These are phyloP conservation scores for Ogataea neopini DNA, from an alignment of 805 yeast species.

Conservation along the genomic window DNA sequence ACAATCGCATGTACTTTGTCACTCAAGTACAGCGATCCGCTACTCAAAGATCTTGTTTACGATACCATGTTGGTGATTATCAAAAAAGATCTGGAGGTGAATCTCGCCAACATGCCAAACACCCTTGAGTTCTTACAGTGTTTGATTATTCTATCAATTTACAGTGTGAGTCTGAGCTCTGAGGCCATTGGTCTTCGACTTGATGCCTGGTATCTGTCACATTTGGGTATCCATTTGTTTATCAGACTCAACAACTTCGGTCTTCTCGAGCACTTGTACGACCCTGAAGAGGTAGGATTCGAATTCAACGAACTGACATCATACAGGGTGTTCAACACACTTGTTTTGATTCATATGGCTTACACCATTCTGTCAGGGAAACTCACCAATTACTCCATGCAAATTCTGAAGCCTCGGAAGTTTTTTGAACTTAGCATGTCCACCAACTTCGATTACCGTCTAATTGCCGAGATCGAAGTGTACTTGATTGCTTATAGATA, in stretches of 20 bases:
- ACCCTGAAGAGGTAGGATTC: conserved; percentile 19
- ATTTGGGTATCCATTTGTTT: conserved; percentile 64
- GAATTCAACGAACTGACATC: conserved; percentile 52
- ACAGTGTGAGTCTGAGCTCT: conserved; percentile 61
- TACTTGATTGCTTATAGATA: conserved; percentile 59
- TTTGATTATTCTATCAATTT: conserved; percentile 62
- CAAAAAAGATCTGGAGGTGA: conserved; percentile 47
- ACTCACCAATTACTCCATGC: conserved; percentile 33
- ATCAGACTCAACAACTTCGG: conserved; percentile 53
- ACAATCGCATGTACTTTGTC: conserved; percentile 67
- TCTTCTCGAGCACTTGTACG: conserved; percentile 31
- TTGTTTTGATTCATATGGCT: conserved; percentile 66
- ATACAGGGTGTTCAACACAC: conserved; percentile 70
- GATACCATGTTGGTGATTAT: conserved; percentile 46
- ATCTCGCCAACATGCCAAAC: conserved; percentile 45
- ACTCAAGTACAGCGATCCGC: conserved; percentile 48
- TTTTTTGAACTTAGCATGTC: conserved; percentile 54
- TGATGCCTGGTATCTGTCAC: conserved; percentile 73
- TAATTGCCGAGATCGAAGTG: conserved; percentile 72
- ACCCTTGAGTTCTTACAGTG: conserved; percentile 66
- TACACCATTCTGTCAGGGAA: conserved; percentile 63
- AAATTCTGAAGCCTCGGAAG: conserved; percentile 44
- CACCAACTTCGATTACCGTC: conserved; percentile 79
- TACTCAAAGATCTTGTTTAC: conserved; percentile 43
- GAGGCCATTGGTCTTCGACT: conserved; percentile 44